phyloP scores from a whole-genome alignment of 352 stramenopile species.

The Plasmopara viticola region DNA sequence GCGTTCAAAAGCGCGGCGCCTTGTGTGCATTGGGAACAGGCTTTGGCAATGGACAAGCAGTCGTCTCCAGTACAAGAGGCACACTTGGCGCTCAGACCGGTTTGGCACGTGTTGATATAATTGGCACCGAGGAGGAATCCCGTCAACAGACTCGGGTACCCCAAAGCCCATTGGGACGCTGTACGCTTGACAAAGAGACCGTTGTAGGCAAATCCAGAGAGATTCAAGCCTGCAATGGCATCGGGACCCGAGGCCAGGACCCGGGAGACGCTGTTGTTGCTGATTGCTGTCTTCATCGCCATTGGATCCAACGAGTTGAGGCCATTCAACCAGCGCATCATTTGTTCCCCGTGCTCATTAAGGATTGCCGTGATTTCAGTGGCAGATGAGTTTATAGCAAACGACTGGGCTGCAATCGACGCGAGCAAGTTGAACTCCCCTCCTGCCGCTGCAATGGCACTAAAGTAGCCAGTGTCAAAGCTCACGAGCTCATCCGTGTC shows the following conservation, averaged over 20 bases:
- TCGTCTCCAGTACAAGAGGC: constrained; percentile 27
- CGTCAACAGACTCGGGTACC: constrained; percentile 63
- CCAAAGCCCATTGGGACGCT: constrained; percentile 56
- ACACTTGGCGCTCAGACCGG: constrained; percentile 36
- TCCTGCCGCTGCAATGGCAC: constrained; percentile 50
- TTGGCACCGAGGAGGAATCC: constrained; percentile 48
- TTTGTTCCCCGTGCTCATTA: constrained; percentile 35
- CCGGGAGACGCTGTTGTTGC: constrained; percentile 28
- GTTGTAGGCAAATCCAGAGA: constrained; percentile 71
- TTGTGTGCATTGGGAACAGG: constrained; percentile 33
- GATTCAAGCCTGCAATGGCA: constrained; percentile 33
- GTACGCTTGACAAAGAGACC: constrained; percentile 54
- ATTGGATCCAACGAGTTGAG: constrained; percentile 67
- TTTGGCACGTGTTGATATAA: constrained; percentile 40
- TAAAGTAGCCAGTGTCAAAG: constrained; percentile 65
- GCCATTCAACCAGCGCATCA: constrained; percentile 72
- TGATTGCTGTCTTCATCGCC: constrained; percentile 51
- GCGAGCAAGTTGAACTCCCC: constrained; percentile 52
- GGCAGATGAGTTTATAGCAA: constrained; percentile 18
- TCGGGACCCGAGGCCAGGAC: constrained; percentile 27
- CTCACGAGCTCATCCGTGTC: constrained; percentile 49
- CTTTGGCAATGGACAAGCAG: constrained; percentile 28
- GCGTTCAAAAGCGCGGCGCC: constrained; percentile 29
- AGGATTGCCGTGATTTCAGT: constrained; percentile 23
- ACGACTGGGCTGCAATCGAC: constrained; percentile 39